Evolutionary conservation across 2,329 filamentous ascomycete genomes (phyloP).

Genomic region (Phyllosticta citribraziliensis): DNA sequence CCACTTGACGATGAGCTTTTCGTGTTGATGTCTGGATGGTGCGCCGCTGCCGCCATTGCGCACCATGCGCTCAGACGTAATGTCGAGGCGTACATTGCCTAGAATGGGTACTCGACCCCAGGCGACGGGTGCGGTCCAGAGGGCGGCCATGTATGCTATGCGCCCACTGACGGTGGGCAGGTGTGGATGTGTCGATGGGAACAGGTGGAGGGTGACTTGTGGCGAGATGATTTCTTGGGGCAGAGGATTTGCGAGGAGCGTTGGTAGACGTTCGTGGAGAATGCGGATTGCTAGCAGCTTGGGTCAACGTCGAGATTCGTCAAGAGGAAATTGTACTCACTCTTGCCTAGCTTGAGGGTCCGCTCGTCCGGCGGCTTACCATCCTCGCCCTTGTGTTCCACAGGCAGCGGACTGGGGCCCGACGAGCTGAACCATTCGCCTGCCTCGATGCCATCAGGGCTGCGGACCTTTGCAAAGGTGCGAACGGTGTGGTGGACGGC

Average conservation of each 20-base stretch:
- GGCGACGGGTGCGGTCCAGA: conserved; percentile 92
- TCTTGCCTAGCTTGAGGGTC: conserved; percentile 52
- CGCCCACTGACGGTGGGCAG: conserved; percentile 87
- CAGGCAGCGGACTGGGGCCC: conserved; percentile 18
- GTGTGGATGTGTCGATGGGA: conserved; percentile 69
- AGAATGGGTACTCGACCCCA: conserved; percentile 90
- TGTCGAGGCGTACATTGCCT: conserved; percentile 79
- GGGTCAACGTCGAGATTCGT: not conserved
- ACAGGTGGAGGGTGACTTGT: conserved; percentile 52
- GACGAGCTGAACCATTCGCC: conserved; percentile 37
- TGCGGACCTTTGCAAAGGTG: conserved; percentile 22
- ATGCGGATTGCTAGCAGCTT: conserved; percentile 43
- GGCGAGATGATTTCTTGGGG: conserved; percentile 54
- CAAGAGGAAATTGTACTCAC: conserved; percentile 27
- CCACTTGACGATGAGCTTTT: conserved; percentile 89
- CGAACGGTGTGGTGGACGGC: not conserved
- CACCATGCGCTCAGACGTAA: conserved; percentile 82
- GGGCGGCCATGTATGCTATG: conserved; percentile 80
- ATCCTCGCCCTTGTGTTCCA: conserved; percentile 24
- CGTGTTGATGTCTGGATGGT: conserved; percentile 40
- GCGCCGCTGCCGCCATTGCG: conserved; percentile 38
- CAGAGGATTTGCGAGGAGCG: conserved; percentile 50
- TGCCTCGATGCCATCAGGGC: conserved; percentile 23
- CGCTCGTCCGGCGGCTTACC: conserved; percentile 48
- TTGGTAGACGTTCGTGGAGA: conserved; percentile 53